Percentiles rank a stretch among this genome's conserved stretches.
phyloP scores from a whole-genome alignment of 148 eudicot genomes.

The Pouteria glomerata region DNA sequence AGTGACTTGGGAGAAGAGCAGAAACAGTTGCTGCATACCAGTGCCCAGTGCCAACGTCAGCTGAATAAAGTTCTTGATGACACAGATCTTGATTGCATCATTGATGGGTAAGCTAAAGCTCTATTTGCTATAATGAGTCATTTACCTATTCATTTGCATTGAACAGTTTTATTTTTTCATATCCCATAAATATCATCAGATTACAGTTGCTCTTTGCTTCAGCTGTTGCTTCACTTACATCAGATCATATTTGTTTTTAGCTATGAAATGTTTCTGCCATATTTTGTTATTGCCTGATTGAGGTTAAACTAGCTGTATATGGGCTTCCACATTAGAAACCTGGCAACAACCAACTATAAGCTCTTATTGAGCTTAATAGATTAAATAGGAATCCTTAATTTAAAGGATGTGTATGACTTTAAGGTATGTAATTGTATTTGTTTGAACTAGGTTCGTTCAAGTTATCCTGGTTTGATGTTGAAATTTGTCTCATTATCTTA shows the following conservation, averaged over 20 bases:
- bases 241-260: not conserved
- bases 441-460: not conserved
- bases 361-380: not conserved
- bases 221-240: not conserved
- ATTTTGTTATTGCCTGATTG: too few species aligned
- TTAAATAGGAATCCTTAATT: not conserved
- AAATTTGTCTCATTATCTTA: too few species aligned
- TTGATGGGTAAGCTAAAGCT: slow-evolving; percentile 66
- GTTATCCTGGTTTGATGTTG: not conserved
- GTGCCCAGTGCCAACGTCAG: slow-evolving; percentile 79
- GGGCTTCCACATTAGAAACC: not conserved
- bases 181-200: not conserved
- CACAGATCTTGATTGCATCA: slow-evolving; percentile 76
- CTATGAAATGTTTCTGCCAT: not conserved
- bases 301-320: not conserved
- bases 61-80: slow-evolving; percentile 79
- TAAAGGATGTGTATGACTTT: not conserved
- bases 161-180: not conserved
- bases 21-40: slow-evolving; percentile 46
- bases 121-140: not conserved
- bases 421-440: not conserved
- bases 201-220: not conserved
- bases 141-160: not conserved
- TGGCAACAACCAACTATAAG: not conserved
- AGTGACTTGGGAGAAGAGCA: slow-evolving; percentile 64